Evolutionary conservation across 23 red algal genomes (phyloP), one percentile per base, ranked within the genome.

Genomic region (Gracilaria domingensis): DNA sequence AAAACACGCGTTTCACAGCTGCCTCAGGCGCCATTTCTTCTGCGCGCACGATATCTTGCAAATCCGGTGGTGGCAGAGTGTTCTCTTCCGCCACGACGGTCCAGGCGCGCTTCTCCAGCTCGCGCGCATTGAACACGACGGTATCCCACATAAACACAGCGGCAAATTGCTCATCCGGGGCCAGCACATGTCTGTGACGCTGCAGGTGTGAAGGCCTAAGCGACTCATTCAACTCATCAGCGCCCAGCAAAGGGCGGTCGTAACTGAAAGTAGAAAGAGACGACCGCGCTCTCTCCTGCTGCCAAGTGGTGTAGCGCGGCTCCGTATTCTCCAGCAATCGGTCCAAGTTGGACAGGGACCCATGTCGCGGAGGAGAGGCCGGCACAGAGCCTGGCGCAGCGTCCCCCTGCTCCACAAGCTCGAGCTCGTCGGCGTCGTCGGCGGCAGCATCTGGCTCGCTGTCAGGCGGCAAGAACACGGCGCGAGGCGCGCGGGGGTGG

Each of bases 151-250:
- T 94, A 45, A 99, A 95, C 0, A 99, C 75, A 9, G 94, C 92
- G 12, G 85, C 94, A 82, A 99, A 99, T 14, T 88, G 91, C 84
- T 99, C 93, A 30, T 96, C 93, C 4, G 97, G 97, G 0, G 91
- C 81, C 4, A 96, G 90, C 44, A 94, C 77, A 53, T 95, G 84
- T 26, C 93, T 90, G 51, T 92, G 88, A 18, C 94, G 89, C 40
- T 95, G 64, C 65, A 95, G 66, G 62, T 95, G 81, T 3, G 47
- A 54, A 4, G 97, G 91, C 26, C 79, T 72, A 12, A 95, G 75
- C n/a, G 89, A 83, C 13, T 81, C 88, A 40, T 99, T 99, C 5
- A 99, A 83, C 35, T 99, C 91, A 13, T 96, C 80, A 13, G 92
- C 97, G 29, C 81, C 89, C 20, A 94, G 66, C 42, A 76, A 76